Percentiles rank a stretch among this genome's conserved stretches.
phyloP scores from a whole-genome alignment of 2,329 filamentous ascomycete genomes.

The Pseudopithomyces chartarum region DNA sequence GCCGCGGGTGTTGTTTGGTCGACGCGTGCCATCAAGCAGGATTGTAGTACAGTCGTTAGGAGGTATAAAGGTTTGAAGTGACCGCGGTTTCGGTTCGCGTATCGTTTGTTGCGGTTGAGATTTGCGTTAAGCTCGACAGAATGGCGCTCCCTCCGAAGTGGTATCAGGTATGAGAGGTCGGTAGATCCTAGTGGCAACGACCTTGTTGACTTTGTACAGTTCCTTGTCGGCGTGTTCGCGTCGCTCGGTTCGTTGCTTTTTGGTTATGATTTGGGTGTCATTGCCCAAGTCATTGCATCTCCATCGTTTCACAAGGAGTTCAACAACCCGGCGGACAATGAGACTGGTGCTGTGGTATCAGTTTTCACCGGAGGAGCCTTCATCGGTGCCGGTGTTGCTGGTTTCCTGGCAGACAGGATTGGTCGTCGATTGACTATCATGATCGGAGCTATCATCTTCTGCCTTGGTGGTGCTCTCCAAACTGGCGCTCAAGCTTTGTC shows the following conservation, averaged over 20 bases:
- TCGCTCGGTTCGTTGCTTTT: slow-evolving; percentile 63
- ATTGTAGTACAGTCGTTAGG: background rate
- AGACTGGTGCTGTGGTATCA: slow-evolving; percentile 73
- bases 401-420: slow-evolving; percentile 65
- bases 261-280: slow-evolving; percentile 65
- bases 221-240: slow-evolving; percentile 63
- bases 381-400: slow-evolving; percentile 69
- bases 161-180: slow-evolving; percentile 54
- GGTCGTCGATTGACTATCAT: slow-evolving; percentile 75
- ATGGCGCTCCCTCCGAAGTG: slow-evolving; percentile 63
- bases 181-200: background rate
- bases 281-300: slow-evolving; percentile 60
- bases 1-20: background rate
- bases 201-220: slow-evolving; percentile 46
- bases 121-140: slow-evolving; percentile 17
- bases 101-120: slow-evolving; percentile 12
- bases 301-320: slow-evolving; percentile 50
- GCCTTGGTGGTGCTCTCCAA: slow-evolving; percentile 73
- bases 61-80: slow-evolving; percentile 24
- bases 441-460: slow-evolving; percentile 72
- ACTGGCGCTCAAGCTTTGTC: slow-evolving; percentile 65
- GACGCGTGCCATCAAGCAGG: slow-evolving; percentile 4
- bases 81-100: slow-evolving; percentile 11
- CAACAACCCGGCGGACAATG: slow-evolving; percentile 41
- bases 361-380: slow-evolving; percentile 79